phyloP scores from a whole-genome alignment of 2,329 filamentous ascomycete genomes.

The Ascosphaera aggregata region DNA sequence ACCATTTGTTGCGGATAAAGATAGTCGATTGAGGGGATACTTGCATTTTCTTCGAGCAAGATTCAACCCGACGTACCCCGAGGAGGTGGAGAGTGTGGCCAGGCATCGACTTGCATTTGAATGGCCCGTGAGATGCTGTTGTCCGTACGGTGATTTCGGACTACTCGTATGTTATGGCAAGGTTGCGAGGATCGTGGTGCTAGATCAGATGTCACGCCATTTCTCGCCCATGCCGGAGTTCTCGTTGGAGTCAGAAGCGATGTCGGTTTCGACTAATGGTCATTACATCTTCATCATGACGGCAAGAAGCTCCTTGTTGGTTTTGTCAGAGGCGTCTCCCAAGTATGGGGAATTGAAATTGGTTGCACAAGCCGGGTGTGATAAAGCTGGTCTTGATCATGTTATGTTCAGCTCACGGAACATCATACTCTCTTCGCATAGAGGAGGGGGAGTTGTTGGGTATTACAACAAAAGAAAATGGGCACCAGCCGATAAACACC shows the following conservation, averaged over 20 bases:
- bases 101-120: slow-evolving; percentile 16
- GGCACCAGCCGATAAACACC: slow-evolving; percentile 11
- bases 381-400: slow-evolving; percentile 14
- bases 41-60: slow-evolving; percentile 14
- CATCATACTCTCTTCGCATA: slow-evolving; percentile 25
- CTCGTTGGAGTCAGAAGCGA: slow-evolving; percentile 24
- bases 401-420: slow-evolving; percentile 17
- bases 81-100: slow-evolving; percentile 11
- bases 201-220: neutral
- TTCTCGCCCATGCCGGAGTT: slow-evolving; percentile 10
- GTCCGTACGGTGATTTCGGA: slow-evolving; percentile 20
- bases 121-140: slow-evolving; percentile 30
- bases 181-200: neutral
- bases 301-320: slow-evolving; percentile 27
- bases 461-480: slow-evolving; percentile 9
- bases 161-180: slow-evolving; percentile 18
- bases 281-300: slow-evolving; percentile 31
- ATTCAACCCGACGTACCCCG: slow-evolving; percentile 1
- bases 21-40: slow-evolving; percentile 13
- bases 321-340: slow-evolving; percentile 16
- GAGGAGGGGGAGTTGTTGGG: slow-evolving; percentile 27
- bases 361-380: slow-evolving; percentile 13
- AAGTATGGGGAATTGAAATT: slow-evolving; percentile 12
- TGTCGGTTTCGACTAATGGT: slow-evolving; percentile 24
- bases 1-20: slow-evolving; percentile 4